Percentiles rank a stretch among this genome's conserved stretches.
phyloP scores from a whole-genome alignment of 2,329 filamentous ascomycete genomes.

The Nothophaeocryptopus gaeumannii region DNA sequence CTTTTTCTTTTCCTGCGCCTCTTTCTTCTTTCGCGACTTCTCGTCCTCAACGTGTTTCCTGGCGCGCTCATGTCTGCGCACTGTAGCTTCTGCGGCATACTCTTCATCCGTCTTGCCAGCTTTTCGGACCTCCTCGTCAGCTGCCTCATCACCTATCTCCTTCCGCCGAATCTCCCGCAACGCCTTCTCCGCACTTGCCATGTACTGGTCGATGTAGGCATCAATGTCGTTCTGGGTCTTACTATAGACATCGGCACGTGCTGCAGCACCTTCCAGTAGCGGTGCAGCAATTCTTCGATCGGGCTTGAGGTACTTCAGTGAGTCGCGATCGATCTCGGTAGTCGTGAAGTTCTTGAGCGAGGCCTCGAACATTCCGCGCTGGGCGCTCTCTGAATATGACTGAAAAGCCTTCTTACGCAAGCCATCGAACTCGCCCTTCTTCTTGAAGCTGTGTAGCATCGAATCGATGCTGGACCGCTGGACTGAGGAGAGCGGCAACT shows the following conservation, averaged over 20 bases:
- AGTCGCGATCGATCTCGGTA: constrained; percentile 73
- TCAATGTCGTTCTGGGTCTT: constrained; percentile 66
- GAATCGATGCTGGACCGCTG: constrained; percentile 71
- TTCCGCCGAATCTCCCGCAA: constrained; percentile 65
- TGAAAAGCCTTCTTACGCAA: constrained; percentile 75
- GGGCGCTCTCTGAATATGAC: constrained; percentile 59
- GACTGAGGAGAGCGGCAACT: constrained; percentile 70
- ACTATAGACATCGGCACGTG: constrained; percentile 72
- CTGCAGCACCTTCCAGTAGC: constrained; percentile 73
- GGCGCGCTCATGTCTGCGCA: constrained; percentile 60
- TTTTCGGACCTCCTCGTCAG: constrained; percentile 61
- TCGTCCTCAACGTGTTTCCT: constrained; percentile 60
- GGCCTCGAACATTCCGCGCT: constrained; percentile 41
- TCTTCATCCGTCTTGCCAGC: constrained; percentile 72
- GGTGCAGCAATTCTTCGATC: constrained; percentile 71
- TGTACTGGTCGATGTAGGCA: constrained; percentile 62
- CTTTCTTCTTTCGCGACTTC: constrained; percentile 56
- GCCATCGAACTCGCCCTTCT: constrained; percentile 77
- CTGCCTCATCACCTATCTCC: constrained; percentile 68
- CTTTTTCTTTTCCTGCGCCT: constrained; percentile 60
- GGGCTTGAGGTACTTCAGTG: constrained; percentile 64
- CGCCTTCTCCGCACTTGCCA: constrained; percentile 63
- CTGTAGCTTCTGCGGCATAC: constrained; percentile 66
- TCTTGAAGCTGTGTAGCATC: constrained; percentile 78
- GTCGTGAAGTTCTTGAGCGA: constrained; percentile 54